phyloP scores from a whole-genome alignment of 2,329 filamentous ascomycete species.

The Exutisphaerella laricina region DNA sequence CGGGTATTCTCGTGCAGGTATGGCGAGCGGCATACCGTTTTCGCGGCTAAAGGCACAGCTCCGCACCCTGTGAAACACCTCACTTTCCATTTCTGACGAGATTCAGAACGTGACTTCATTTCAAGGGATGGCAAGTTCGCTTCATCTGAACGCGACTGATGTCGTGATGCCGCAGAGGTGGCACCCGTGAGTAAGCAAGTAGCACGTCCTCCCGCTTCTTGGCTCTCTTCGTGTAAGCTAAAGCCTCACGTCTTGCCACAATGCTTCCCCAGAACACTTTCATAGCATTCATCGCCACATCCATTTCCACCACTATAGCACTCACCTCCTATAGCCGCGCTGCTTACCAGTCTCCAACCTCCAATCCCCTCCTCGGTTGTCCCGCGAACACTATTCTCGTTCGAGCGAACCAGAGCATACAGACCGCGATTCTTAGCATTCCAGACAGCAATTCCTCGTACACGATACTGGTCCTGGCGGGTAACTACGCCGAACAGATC shows the following conservation, averaged over 20 bases:
- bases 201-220: conserved; percentile 3
- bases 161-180: background rate
- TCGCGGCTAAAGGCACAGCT: conserved; percentile 1
- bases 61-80: background rate
- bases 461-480: conserved; percentile 56
- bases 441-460: conserved; percentile 42
- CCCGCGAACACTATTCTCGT: conserved; percentile 33
- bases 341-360: conserved; percentile 36
- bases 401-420: conserved; percentile 33
- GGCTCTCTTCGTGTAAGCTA: conserved; percentile 1
- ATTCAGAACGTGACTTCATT: background rate
- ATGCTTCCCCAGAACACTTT: conserved; percentile 4
- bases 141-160: background rate
- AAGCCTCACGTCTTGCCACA: conserved; percentile 3
- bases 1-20: background rate
- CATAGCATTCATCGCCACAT: no score
- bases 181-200: no score
- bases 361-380: conserved; percentile 37
- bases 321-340: conserved; percentile 4
- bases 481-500: conserved; percentile 58
- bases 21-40: background rate
- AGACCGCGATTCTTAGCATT: conserved; percentile 45
- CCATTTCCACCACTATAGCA: no score
- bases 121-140: background rate
- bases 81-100: no score